phyloP scores from a whole-genome alignment of 2,329 filamentous ascomycete species.

The Domatiomyces catenatus region DNA sequence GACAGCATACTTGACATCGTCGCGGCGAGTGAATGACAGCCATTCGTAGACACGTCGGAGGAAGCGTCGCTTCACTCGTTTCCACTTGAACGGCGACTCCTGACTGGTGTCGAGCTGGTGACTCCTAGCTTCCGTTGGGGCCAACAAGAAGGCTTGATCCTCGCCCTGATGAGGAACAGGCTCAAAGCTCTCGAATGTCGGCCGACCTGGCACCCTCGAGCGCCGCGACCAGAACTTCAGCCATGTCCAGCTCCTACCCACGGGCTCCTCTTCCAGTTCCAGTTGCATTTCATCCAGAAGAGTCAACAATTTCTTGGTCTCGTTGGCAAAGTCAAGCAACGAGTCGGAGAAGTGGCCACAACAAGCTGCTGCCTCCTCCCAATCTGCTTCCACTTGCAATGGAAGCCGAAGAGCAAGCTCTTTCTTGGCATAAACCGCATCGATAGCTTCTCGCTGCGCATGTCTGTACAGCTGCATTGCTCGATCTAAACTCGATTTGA shows the following conservation, averaged over 20 bases:
- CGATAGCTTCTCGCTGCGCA: constrained; percentile 60
- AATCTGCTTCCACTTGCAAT: constrained; percentile 70
- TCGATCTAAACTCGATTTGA: constrained; percentile 63
- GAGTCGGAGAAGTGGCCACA: constrained; percentile 95
- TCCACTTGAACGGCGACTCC: constrained; percentile 7
- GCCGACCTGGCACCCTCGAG: constrained; percentile 7
- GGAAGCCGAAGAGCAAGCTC: constrained; percentile 54
- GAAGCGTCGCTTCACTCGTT: constrained; percentile 12
- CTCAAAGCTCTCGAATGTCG: constrained; percentile 1
- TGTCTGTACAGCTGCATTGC: constrained; percentile 66
- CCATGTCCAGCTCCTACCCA: constrained; percentile 66
- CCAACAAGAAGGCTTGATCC: constrained; percentile 18
- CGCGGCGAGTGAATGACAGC: constrained; percentile 42
- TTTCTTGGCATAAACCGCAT: constrained; percentile 65
- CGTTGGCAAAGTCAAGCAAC: constrained; percentile 76
- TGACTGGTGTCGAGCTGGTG: not conserved
- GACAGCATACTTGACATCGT: constrained; percentile 63
- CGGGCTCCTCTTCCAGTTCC: constrained; percentile 46
- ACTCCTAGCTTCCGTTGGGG: not conserved
- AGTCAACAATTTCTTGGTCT: constrained; percentile 68
- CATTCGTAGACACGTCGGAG: constrained; percentile 36
- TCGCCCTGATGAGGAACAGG: not conserved
- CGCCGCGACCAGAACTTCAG: constrained; percentile 54
- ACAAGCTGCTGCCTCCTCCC: constrained; percentile 93
- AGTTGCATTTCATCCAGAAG: constrained; percentile 71